A percentile compares a stretch with the other conserved stretches of the same genome.
phyloP scores from a whole-genome alignment of 1,284 basidiomycete species.

The Ustanciosporium gigantosporum region DNA sequence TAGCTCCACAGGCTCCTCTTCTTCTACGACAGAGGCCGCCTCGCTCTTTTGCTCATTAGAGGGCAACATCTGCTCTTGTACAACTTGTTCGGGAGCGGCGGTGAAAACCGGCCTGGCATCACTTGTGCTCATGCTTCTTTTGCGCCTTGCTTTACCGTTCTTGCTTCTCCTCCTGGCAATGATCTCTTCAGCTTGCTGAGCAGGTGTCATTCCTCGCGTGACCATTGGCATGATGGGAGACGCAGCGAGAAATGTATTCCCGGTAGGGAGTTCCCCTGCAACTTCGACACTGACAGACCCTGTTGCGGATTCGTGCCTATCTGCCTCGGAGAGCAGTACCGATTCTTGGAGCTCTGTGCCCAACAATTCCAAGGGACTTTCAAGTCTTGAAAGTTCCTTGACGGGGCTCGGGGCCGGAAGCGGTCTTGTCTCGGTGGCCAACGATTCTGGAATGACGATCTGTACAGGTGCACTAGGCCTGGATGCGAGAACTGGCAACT shows the following conservation, averaged over 20 bases:
- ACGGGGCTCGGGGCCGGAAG: conserved; percentile 42
- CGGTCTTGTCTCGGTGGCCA: conserved; percentile 27
- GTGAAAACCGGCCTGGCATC: conserved; percentile 32
- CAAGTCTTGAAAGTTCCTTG: conserved; percentile 20
- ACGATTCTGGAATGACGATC: too few species aligned
- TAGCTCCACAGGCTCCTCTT: conserved; percentile 23
- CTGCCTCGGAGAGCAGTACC: conserved; percentile 3
- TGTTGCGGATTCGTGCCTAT: too few species aligned
- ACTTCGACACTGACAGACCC: too few species aligned
- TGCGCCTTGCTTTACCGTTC: conserved; percentile 28
- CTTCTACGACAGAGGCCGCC: too few species aligned
- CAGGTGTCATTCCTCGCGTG: conserved; percentile 35
- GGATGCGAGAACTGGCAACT: conserved; percentile 1
- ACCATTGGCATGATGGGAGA: too few species aligned
- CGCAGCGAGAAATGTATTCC: too few species aligned
- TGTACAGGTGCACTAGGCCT: conserved; percentile 27
- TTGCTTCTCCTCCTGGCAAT: conserved; percentile 50
- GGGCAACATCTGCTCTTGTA: too few species aligned
- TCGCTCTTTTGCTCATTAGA: conserved; percentile 5
- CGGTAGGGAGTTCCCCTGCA: too few species aligned
- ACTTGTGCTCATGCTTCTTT: conserved; percentile 48
- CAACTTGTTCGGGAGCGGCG: too few species aligned
- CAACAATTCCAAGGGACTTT: conserved; percentile 44
- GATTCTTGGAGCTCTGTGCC: conserved; percentile 42
- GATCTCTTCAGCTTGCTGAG: conserved; percentile 51